These are phyloP conservation scores for Pneumocystis jirovecii DNA, from an alignment of 1,139 yeast species.

Conservation along the genomic window DNA sequence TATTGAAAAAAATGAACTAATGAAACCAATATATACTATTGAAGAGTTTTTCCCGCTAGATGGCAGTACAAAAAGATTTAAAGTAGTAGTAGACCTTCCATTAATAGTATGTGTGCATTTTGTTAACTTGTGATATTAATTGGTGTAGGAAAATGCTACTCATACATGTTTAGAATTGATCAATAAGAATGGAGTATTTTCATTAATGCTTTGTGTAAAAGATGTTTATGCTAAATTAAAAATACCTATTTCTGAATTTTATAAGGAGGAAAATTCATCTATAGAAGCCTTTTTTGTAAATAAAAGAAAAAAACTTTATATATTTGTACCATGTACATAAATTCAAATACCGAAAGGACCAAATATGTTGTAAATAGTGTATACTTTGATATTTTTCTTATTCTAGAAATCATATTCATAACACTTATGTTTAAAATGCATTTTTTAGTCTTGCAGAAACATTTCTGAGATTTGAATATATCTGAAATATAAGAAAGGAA, in stretches of 20 bases:
- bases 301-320: neutral
- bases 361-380: neutral
- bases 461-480: conserved; percentile 89
- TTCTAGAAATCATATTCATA: neutral
- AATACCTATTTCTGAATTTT: neutral
- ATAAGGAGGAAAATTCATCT: neutral
- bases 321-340: neutral
- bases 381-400: neutral
- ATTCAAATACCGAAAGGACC: conserved; percentile 3
- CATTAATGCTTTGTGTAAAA: neutral
- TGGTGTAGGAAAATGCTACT: neutral
- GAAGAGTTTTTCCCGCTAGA: neutral
- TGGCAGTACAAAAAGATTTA: neutral
- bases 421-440: conserved; percentile 41
- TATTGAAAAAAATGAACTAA: neutral
- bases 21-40: neutral
- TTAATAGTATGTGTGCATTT: neutral
- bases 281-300: neutral
- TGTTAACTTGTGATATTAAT: neutral
- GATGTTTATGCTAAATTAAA: neutral
- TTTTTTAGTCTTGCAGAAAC: conserved; percentile 96
- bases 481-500: conserved; percentile 21
- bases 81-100: neutral
- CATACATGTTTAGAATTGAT: neutral
- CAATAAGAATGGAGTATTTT: neutral